These are phyloP conservation scores for Pholiota conissans DNA, from an alignment of 768 basidiomycete species.

Conservation along the genomic window DNA sequence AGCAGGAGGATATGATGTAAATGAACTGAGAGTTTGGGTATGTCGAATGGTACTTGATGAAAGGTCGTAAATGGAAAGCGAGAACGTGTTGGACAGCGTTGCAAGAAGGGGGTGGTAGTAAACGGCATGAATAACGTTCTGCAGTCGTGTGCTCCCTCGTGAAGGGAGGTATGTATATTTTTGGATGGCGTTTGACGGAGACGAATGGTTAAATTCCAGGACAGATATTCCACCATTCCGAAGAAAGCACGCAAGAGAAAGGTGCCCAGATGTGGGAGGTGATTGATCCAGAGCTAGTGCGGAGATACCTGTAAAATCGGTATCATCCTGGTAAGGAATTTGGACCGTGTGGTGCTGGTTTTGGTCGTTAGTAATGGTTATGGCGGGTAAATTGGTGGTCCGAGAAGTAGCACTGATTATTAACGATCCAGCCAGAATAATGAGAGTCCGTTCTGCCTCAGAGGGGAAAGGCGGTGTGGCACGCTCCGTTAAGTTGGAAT, in stretches of 20 bases:
- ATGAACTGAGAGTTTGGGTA: slow-evolving; percentile 71
- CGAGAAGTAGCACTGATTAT: slow-evolving; percentile 57
- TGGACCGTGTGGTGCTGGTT: slow-evolving; percentile 36
- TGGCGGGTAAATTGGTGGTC: slow-evolving; percentile 31
- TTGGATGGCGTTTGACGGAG: slow-evolving; percentile 40
- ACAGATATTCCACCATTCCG: slow-evolving; percentile 70
- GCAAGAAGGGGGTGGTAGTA: slow-evolving; percentile 81
- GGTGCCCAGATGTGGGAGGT: slow-evolving; percentile 40
- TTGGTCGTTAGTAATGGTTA: slow-evolving; percentile 37
- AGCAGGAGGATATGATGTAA: slow-evolving; percentile 77
- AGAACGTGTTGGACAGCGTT: slow-evolving; percentile 66
- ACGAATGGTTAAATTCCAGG: slow-evolving; percentile 51
- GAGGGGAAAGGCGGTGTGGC: not conserved
- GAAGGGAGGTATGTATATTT: slow-evolving; percentile 50
- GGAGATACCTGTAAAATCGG: slow-evolving; percentile 46
- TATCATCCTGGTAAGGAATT: slow-evolving; percentile 37
- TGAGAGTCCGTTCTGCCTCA: slow-evolving; percentile 27
- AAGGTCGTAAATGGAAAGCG: slow-evolving; percentile 72
- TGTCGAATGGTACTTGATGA: slow-evolving; percentile 49
- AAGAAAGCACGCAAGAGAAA: slow-evolving; percentile 59
- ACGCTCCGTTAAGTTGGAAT: not conserved
- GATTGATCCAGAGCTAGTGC: slow-evolving; percentile 77
- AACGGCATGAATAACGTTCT: slow-evolving; percentile 60
- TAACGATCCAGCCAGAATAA: slow-evolving; percentile 61
- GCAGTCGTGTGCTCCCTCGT: slow-evolving; percentile 36